phyloP scores from a whole-genome alignment of 2,329 filamentous ascomycete species.

The Thyridium curvatum region DNA sequence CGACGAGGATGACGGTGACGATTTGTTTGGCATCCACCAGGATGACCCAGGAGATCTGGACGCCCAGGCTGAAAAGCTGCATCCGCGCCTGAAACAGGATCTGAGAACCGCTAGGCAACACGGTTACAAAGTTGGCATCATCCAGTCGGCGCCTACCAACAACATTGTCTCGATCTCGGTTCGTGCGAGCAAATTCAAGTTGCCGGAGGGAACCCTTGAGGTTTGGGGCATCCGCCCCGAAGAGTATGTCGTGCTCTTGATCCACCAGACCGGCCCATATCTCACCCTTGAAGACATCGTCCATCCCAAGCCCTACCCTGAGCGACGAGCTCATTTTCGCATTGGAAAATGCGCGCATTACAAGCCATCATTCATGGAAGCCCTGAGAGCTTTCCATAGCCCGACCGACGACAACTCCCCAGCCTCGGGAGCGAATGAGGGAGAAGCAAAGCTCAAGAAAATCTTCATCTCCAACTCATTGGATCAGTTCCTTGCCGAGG shows the following conservation, averaged over 20 bases:
- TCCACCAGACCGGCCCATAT: constrained; percentile 48
- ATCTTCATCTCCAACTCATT: constrained; percentile 69
- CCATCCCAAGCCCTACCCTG: constrained; percentile 20
- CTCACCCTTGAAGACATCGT: constrained; percentile 46
- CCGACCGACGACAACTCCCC: background rate
- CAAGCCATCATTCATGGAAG: constrained; percentile 54
- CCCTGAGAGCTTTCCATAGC: constrained; percentile 17
- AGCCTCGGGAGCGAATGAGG: constrained; percentile 1
- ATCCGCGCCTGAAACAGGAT: constrained; percentile 48
- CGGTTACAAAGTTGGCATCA: constrained; percentile 64
- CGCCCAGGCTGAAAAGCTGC: background rate
- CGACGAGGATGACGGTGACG: constrained; percentile 17
- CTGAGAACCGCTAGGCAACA: constrained; percentile 53
- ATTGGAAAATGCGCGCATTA: constrained; percentile 66
- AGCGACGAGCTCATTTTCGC: constrained; percentile 47
- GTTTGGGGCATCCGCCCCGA: constrained; percentile 65
- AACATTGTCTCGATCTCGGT: constrained; percentile 61
- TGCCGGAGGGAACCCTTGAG: constrained; percentile 67
- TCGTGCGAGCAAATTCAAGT: constrained; percentile 60
- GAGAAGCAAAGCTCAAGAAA: constrained; percentile 35
- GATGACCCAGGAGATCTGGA: no score
- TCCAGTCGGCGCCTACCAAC: constrained; percentile 31
- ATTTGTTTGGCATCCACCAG: constrained; percentile 11
- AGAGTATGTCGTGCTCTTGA: constrained; percentile 71
- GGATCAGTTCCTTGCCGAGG: constrained; percentile 59